phyloP scores from a whole-genome alignment of 352 stramenopile genomes.

The Pythium pyrilobum region DNA sequence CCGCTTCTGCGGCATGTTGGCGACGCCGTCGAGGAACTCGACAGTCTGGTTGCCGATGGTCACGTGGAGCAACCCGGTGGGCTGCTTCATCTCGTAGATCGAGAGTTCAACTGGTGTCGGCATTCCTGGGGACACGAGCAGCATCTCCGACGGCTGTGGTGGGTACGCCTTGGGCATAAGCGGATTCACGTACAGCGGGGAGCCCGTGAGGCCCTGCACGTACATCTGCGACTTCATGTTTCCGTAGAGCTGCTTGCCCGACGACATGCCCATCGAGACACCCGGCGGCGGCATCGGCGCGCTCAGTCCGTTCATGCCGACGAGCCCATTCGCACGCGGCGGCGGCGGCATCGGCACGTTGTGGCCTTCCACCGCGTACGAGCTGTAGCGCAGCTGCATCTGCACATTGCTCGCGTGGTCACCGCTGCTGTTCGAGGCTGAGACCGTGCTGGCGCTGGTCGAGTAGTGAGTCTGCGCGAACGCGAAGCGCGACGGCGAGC shows the following conservation, averaged over 20 bases:
- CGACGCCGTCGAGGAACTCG: constrained; percentile 75
- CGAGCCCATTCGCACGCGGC: constrained; percentile 8
- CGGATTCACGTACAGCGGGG: constrained; percentile 55
- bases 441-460: constrained; percentile 4
- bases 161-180: constrained; percentile 63
- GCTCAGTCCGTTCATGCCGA: constrained; percentile 10
- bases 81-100: constrained; percentile 84
- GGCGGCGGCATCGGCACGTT: constrained; percentile 31
- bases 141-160: constrained; percentile 43
- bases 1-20: constrained; percentile 79
- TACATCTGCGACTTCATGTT: constrained; percentile 17
- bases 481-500: constrained; percentile 49
- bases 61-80: constrained; percentile 74
- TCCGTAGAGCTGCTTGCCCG: constrained; percentile 19
- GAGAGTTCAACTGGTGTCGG: constrained; percentile 72
- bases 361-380: constrained; percentile 40
- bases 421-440: not conserved
- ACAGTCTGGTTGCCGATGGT: constrained; percentile 79
- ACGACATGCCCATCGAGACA: constrained; percentile 28
- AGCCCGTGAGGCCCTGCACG: constrained; percentile 9
- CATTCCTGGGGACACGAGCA: constrained; percentile 61
- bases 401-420: constrained; percentile 30
- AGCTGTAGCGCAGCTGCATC: constrained; percentile 52
- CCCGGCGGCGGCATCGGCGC: constrained; percentile 28
- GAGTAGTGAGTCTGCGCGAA: constrained; percentile 67